phyloP scores from a whole-genome alignment of 257 asterid genomes.

The Ballota nigra region DNA sequence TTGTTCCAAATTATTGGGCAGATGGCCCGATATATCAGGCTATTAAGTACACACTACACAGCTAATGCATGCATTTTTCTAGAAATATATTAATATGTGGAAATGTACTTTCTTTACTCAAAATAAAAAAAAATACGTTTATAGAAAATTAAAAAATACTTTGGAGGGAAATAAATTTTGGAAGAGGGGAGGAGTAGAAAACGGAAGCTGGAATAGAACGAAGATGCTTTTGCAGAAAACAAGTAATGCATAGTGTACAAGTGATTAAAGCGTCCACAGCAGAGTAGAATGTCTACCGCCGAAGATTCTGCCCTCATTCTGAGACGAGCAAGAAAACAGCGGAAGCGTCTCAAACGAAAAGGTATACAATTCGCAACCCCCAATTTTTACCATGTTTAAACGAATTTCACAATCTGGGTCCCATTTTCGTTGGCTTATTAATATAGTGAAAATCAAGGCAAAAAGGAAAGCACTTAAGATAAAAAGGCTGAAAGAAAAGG shows the following conservation, averaged over 20 bases:
- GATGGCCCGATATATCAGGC: no score
- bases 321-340: slow-evolving; percentile 31
- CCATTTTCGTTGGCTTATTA: not conserved
- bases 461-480: slow-evolving; percentile 25
- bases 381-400: not conserved
- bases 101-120: no score
- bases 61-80: no score
- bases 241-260: no score
- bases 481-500: slow-evolving; percentile 26
- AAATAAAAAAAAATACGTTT: no score
- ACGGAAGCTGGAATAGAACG: not conserved
- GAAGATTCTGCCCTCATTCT: not conserved
- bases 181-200: not conserved
- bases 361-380: slow-evolving; percentile 29
- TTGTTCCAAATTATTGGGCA: no score
- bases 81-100: no score
- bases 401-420: not conserved
- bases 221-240: not conserved
- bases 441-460: slow-evolving; percentile 43
- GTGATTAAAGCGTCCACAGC: not conserved
- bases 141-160: no score
- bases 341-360: slow-evolving; percentile 41
- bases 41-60: no score
- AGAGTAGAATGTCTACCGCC: slow-evolving; percentile 22
- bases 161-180: no score